These are phyloP conservation scores for Sphenostylis stenocarpa DNA, from an alignment of 306 rosid genomes.

Conservation along the genomic window DNA sequence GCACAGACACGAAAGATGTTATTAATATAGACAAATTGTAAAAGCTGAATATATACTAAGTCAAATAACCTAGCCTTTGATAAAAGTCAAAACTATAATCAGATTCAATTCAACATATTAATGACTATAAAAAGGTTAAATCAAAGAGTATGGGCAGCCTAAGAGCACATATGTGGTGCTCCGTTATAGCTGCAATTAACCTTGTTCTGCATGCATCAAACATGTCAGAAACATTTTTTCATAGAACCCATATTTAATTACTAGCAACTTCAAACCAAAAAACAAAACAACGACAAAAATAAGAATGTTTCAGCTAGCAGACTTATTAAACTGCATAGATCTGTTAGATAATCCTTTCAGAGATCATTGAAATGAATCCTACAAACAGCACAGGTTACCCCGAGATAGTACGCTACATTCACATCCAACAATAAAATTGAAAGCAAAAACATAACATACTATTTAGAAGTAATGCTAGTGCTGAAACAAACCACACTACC, in stretches of 20 bases:
- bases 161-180: constrained; percentile 13
- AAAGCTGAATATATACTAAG: neutral
- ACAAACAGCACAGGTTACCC: neutral
- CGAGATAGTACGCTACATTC: neutral
- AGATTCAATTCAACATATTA: neutral
- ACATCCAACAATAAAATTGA: neutral
- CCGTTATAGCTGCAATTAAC: neutral
- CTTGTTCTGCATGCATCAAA: neutral
- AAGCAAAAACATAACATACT: constrained; percentile 1
- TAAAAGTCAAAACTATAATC: neutral
- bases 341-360: neutral
- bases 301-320: neutral
- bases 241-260: neutral
- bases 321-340: neutral
- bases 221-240: neutral
- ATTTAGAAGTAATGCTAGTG: neutral
- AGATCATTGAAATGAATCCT: neutral
- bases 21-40: neutral
- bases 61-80: neutral
- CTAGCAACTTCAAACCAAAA: neutral
- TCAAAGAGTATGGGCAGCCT: no score
- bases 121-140: neutral
- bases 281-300: neutral
- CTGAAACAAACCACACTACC: constrained; percentile 4
- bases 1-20: constrained; percentile 16